Evolutionary conservation across 2,329 filamentous ascomycete genomes (phyloP).

Genomic region (Colletotrichum musicola): DNA sequence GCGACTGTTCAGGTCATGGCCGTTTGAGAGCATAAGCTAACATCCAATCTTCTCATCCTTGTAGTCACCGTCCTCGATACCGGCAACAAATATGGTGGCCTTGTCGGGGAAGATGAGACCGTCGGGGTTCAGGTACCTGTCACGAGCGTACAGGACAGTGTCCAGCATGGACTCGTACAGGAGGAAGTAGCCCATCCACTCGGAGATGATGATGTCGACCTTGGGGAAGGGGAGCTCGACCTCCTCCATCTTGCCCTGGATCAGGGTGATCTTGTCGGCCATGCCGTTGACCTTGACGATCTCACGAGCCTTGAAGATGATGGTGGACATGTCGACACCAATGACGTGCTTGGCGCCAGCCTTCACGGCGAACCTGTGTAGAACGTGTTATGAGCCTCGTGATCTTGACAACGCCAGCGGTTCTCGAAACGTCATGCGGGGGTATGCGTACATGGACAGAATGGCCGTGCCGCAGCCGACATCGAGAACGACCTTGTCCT

Average conservation of each 20-base stretch:
- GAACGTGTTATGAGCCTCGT: conserved; percentile 1
- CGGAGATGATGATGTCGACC: conserved; percentile 99
- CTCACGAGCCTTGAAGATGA: conserved; percentile 97
- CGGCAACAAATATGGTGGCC: conserved; percentile 96
- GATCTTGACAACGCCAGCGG: neutral
- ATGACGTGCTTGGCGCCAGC: conserved; percentile 99
- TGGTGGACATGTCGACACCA: conserved; percentile 99
- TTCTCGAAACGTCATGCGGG: neutral
- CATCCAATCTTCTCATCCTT: conserved; percentile 99
- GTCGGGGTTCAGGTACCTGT: conserved; percentile 87
- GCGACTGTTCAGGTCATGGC: neutral
- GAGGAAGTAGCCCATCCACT: conserved; percentile 99
- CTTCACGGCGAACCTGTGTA: conserved; percentile 89
- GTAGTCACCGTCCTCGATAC: conserved; percentile 98
- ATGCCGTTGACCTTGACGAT: conserved; percentile 94
- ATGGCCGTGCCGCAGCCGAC: conserved; percentile 98
- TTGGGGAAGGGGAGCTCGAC: conserved; percentile 92
- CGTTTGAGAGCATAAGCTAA: conserved; percentile 62
- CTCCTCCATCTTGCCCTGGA: conserved; percentile 99
- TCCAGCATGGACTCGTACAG: conserved; percentile 99
- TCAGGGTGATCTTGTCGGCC: conserved; percentile 94
- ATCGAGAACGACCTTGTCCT: conserved; percentile 87
- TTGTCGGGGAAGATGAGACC: conserved; percentile 99
- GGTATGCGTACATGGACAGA: conserved; percentile 86
- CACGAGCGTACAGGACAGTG: conserved; percentile 95